Conservation (phyloP, 2,329 filamentous ascomycete genomes). For the Blastomyces parvus region DNA sequence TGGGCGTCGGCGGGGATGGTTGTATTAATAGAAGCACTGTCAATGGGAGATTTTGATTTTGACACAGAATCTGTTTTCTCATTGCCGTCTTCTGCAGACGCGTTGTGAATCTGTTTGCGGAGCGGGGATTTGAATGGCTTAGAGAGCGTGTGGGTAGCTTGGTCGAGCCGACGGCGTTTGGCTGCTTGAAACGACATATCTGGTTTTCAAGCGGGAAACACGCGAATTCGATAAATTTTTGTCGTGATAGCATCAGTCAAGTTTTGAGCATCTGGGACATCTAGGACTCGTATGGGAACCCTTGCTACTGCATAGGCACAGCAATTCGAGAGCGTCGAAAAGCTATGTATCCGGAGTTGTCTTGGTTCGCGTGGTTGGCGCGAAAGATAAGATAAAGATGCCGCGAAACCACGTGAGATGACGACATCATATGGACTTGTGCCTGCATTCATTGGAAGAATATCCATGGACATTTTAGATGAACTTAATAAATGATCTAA, state of each 20-base stretch:
- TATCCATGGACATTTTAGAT: no score
- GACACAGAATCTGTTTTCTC: background rate
- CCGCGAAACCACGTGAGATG: background rate
- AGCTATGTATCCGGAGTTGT: background rate
- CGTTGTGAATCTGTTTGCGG: slow-evolving; percentile 32
- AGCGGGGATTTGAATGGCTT: slow-evolving; percentile 67
- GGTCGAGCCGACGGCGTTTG: slow-evolving; percentile 56
- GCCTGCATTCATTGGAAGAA: background rate
- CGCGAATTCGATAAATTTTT: background rate
- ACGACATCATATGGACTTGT: background rate
- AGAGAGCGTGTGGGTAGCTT: slow-evolving; percentile 49
- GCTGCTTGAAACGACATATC: slow-evolving; percentile 25
- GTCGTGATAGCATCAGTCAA: background rate
- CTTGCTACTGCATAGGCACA: background rate
- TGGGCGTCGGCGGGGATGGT: background rate
- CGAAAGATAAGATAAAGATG: background rate
- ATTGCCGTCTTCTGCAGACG: background rate
- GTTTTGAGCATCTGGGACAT: background rate
- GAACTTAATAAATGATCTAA: no score
- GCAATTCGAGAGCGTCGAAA: background rate
- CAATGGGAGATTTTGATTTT: background rate
- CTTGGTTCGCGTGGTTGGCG: background rate
- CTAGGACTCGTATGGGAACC: background rate
- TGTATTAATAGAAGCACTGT: background rate
- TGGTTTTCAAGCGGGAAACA: slow-evolving; percentile 2